Percentiles rank a stretch among this genome's conserved stretches.
Evolutionary conservation across 176 grass and related monocot genomes (phyloP).

Genomic region (Microstegium vimineum): DNA sequence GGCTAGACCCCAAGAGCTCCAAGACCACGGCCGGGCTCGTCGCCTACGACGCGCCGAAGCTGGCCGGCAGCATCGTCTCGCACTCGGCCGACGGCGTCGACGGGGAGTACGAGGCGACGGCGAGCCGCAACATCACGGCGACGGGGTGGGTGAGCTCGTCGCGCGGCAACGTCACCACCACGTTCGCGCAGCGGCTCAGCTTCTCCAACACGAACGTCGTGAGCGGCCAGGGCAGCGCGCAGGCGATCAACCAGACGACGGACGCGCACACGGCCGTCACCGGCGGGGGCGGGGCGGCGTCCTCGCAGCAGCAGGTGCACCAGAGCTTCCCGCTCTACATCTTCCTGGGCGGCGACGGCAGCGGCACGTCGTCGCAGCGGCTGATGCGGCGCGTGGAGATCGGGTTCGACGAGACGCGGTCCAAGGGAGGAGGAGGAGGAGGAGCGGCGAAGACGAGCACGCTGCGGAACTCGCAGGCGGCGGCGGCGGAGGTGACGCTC

Average conservation of each 20-base stretch:
- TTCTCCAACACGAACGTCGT: constrained; percentile 74
- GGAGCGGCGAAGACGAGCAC: constrained; percentile 35
- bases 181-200: constrained; percentile 55
- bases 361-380: constrained; percentile 49
- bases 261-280: constrained; percentile 31
- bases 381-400: constrained; percentile 47
- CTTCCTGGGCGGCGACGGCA: constrained; percentile 50
- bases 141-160: constrained; percentile 78
- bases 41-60: constrained; percentile 55
- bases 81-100: constrained; percentile 59
- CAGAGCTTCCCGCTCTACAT: constrained; percentile 85
- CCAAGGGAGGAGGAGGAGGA: neutral
- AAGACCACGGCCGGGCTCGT: constrained; percentile 45
- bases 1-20: constrained; percentile 58
- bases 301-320: constrained; percentile 36
- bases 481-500: constrained; percentile 59
- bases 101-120: constrained; percentile 41
- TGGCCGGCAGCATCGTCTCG: constrained; percentile 28
- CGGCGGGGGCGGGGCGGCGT: neutral
- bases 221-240: constrained; percentile 32
- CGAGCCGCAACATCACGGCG: constrained; percentile 57
- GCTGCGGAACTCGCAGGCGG: constrained; percentile 64
- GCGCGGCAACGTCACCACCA: constrained; percentile 80
- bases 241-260: constrained; percentile 79
- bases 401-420: constrained; percentile 57